phyloP scores from a whole-genome alignment of 495 filamentous ascomycete species.

The Hypoxylon fragiforme region DNA sequence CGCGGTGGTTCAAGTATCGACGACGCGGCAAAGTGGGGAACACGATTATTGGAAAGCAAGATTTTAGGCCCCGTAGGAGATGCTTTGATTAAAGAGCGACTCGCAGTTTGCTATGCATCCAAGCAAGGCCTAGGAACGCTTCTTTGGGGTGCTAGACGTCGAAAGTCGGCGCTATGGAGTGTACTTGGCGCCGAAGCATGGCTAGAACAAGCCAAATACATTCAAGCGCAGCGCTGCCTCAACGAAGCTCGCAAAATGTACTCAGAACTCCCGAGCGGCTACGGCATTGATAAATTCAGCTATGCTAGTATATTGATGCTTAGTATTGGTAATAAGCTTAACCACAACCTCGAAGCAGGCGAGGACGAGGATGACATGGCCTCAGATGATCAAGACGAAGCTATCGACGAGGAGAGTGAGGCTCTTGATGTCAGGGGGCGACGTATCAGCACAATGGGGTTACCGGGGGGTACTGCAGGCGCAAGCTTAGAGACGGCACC shows the following conservation, averaged over 20 bases:
- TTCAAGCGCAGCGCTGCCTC: constrained; percentile 71
- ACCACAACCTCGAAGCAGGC: constrained; percentile 50
- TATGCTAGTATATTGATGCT: constrained; percentile 66
- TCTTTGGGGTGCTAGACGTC: constrained; percentile 67
- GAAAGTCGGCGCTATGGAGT: constrained; percentile 91
- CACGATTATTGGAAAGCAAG: constrained; percentile 73
- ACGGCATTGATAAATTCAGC: constrained; percentile 57
- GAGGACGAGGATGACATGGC: constrained; percentile 42
- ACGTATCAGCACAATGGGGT: constrained; percentile 49
- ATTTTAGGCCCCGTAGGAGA: constrained; percentile 74
- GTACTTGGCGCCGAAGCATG: constrained; percentile 81
- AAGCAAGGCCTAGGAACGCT: constrained; percentile 65
- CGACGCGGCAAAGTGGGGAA: constrained; percentile 84
- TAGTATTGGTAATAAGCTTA: constrained; percentile 61
- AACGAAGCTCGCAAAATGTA: constrained; percentile 73
- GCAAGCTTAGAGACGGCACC: constrained; percentile 53
- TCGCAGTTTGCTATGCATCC: constrained; percentile 79
- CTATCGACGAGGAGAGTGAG: constrained; percentile 67
- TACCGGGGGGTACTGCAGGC: constrained; percentile 30
- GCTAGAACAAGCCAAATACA: constrained; percentile 69
- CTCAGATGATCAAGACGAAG: constrained; percentile 42
- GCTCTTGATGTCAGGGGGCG: constrained; percentile 44
- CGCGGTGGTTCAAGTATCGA: constrained; percentile 79
- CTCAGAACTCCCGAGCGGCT: constrained; percentile 57
- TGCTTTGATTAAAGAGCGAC: constrained; percentile 78